Evolutionary conservation across 768 basidiomycete genomes (phyloP).

Genomic region (Phlegmacium glaucopus): DNA sequence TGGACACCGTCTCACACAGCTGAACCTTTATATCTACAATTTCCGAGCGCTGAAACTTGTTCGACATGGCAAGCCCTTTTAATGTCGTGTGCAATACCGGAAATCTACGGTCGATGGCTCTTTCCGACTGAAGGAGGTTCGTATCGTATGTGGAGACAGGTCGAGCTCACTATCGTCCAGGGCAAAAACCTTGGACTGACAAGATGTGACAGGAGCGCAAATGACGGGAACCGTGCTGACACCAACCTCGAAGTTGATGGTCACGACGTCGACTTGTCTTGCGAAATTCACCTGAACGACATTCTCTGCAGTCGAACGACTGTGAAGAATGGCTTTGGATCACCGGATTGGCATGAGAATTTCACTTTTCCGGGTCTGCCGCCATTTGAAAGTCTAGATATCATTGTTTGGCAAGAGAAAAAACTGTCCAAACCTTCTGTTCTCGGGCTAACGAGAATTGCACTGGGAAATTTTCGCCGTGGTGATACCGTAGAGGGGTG

Average conservation of each 20-base stretch:
- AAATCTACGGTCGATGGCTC: conserved; percentile 66
- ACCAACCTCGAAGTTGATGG: conserved; percentile 42
- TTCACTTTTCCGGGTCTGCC: conserved; percentile 76
- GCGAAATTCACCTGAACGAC: conserved; percentile 73
- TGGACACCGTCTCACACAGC: conserved; percentile 49
- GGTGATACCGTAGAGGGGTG: conserved; percentile 79
- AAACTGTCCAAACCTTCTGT: conserved; percentile 50
- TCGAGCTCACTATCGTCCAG: conserved; percentile 70
- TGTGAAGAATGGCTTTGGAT: conserved; percentile 60
- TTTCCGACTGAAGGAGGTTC: conserved; percentile 63
- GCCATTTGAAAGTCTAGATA: conserved; percentile 67
- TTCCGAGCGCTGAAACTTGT: conserved; percentile 58
- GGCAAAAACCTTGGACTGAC: conserved; percentile 67
- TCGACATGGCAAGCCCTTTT: conserved; percentile 79
- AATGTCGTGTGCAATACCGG: conserved; percentile 76
- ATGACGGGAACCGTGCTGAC: conserved; percentile 21
- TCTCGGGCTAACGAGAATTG: conserved; percentile 62
- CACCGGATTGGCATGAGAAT: conserved; percentile 80
- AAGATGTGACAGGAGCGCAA: conserved; percentile 21
- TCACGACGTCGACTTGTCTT: conserved; percentile 68
- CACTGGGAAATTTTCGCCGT: conserved; percentile 68
- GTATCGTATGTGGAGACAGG: conserved; percentile 85
- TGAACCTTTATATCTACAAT: conserved; percentile 75
- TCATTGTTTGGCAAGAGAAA: conserved; percentile 71
- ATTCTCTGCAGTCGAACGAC: conserved; percentile 71